Conservation (phyloP, 2,329 filamentous ascomycete species). For the Aspergillus sergii region DNA sequence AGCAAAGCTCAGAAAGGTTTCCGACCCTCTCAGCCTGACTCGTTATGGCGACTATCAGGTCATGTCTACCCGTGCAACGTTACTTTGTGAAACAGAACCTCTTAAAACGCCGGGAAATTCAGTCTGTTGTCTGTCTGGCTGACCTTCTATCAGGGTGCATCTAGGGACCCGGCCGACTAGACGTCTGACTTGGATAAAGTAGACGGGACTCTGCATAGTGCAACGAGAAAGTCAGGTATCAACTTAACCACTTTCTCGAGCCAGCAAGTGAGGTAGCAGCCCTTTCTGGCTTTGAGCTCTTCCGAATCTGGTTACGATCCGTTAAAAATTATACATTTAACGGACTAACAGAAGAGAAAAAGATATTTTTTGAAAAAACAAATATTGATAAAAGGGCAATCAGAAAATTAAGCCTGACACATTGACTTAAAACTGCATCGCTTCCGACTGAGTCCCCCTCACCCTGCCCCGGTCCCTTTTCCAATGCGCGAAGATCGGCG, state of each 20-base stretch:
- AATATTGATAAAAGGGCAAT: conserved; percentile 3
- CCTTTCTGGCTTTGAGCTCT: conserved; percentile 9
- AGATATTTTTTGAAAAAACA: conserved; percentile 5
- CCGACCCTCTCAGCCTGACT: conserved; percentile 22
- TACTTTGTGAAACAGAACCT: conserved; percentile 42
- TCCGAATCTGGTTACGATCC: conserved; percentile 15
- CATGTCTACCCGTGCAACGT: conserved; percentile 39
- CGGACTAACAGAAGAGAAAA: conserved; percentile 11
- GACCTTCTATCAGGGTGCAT: conserved; percentile 18
- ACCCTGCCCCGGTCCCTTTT: conserved; percentile 25
- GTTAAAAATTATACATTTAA: conserved; percentile 7
- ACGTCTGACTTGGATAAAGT: conserved; percentile 27
- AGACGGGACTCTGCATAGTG: conserved; percentile 39
- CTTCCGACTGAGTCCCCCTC: conserved; percentile 29
- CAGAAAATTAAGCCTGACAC: conserved; percentile 26
- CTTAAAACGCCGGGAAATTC: conserved; percentile 31
- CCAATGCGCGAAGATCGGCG: conserved; percentile 19
- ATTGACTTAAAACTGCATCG: conserved; percentile 38
- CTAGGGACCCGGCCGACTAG: conserved; percentile 19
- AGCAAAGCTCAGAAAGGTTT: conserved; percentile 4
- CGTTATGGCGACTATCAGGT: conserved; percentile 31
- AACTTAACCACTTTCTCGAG: conserved; percentile 19
- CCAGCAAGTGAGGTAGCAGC: conserved; percentile 5
- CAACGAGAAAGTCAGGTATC: conserved; percentile 24
- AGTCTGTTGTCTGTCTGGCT: conserved; percentile 22